These are phyloP conservation scores for Drechmeria coniospora DNA, from an alignment of 2,329 filamentous ascomycete species.

Conservation along the genomic window DNA sequence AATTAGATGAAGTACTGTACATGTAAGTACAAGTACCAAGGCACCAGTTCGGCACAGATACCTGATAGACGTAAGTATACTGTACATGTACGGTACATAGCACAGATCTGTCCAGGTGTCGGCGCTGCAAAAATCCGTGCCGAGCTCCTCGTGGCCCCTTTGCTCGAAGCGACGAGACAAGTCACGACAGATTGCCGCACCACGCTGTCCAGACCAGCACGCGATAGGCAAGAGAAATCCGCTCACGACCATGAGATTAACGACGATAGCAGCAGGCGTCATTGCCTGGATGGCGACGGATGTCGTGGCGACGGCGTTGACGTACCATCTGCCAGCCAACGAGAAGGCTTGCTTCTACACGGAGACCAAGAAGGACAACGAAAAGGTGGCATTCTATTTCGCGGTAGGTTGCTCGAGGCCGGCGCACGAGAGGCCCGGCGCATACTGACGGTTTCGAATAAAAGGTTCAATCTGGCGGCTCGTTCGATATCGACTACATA, in stretches of 20 bases:
- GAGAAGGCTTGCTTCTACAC: constrained; percentile 96
- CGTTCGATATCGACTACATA: constrained; percentile 90
- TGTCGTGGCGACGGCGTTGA: constrained; percentile 77
- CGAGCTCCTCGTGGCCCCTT: constrained; percentile 8
- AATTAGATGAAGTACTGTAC: no score
- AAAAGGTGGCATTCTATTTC: constrained; percentile 97
- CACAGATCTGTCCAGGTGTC: constrained; percentile 5
- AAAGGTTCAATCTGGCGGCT: constrained; percentile 93
- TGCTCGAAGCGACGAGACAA: constrained; percentile 3
- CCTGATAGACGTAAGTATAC: no score
- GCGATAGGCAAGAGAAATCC: constrained; percentile 13
- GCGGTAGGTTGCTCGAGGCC: constrained; percentile 47
- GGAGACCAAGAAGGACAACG: constrained; percentile 56
- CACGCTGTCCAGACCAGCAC: constrained; percentile 11
- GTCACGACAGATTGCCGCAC: constrained; percentile 14
- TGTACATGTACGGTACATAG: no score
- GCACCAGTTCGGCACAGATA: no score
- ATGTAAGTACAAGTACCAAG: no score
- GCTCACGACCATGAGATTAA: constrained; percentile 45
- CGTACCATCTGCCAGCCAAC: constrained; percentile 78
- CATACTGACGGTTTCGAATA: neutral
- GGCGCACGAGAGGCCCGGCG: neutral
- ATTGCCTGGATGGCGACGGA: constrained; percentile 56
- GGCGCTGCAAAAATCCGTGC: constrained; percentile 9
- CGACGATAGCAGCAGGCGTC: constrained; percentile 47